Percentiles rank a stretch among this genome's conserved stretches.
Evolutionary conservation across 495 filamentous ascomycete genomes (phyloP).

Genomic region (Aspergillus diversus): DNA sequence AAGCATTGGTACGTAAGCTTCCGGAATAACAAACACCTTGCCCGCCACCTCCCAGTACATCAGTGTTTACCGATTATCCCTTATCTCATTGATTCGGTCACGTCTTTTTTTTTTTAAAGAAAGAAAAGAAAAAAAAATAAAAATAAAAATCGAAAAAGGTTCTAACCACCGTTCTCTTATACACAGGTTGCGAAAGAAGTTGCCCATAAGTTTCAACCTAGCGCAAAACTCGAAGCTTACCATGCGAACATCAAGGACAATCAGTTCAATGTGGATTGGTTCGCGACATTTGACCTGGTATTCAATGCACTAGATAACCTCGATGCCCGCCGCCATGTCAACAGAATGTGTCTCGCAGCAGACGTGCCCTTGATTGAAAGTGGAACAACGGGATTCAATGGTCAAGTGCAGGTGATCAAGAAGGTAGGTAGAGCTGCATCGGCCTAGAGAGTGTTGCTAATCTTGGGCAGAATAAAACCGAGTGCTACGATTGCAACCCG

Average conservation of each 20-base stretch:
- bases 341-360: slow-evolving; percentile 94
- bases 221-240: slow-evolving; percentile 84
- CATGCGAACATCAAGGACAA: slow-evolving; percentile 95
- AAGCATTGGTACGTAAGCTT: slow-evolving; percentile 73
- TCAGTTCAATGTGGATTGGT: slow-evolving; percentile 92
- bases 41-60: no score
- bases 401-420: slow-evolving; percentile 95
- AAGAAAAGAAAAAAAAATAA: no score
- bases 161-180: slow-evolving; percentile 26
- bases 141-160: slow-evolving; percentile 2
- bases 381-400: slow-evolving; percentile 97
- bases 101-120: no score
- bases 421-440: slow-evolving; percentile 52
- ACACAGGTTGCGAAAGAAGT: slow-evolving; percentile 89
- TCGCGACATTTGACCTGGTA: slow-evolving; percentile 77
- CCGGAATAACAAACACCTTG: no score
- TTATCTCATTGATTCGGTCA: no score
- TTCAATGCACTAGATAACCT: slow-evolving; percentile 99
- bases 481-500: slow-evolving; percentile 93
- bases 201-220: slow-evolving; percentile 87
- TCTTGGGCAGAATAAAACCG: slow-evolving; percentile 70
- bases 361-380: slow-evolving; percentile 93
- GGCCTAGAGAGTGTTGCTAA: slow-evolving; percentile 20
- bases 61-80: no score
- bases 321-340: slow-evolving; percentile 92